Evolutionary conservation across 1,284 basidiomycete species (phyloP), one percentile per base, ranked within the genome.

Genomic region (Cryptococcus depauperatus): DNA sequence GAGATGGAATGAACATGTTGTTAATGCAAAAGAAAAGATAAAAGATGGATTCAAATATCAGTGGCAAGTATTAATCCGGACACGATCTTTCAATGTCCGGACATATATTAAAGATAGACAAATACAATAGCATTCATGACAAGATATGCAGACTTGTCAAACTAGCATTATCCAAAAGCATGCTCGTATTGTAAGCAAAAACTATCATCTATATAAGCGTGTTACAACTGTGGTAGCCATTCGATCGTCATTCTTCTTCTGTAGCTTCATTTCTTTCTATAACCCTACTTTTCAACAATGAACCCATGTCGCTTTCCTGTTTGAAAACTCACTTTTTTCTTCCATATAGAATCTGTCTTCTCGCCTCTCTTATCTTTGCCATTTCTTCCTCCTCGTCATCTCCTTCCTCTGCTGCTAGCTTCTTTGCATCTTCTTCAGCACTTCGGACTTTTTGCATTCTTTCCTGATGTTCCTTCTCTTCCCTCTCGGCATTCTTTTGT

Each of bases 1-100:
- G 35, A 43, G 55, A 33, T 11, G 58, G 58, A 40, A 62, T 56
- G 55, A 62, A 55, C 62, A 64, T 64, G 39, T 25, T 53, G 54
- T 29, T 44, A 32, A 28, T 21, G 39, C 14, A 22, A 19, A 14
- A 26, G 25, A 23, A 10, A 21, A 25, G 2, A 26, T n/a, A 26
- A 39, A 14, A 28, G 38, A 29, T 8, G 27, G 27, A 30, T n/a
- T n/a, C 14, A 21, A 21, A 18, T 9, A 30, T 30, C 29, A n/a
- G 29, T 30, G 29, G 29, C 29, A n/a, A 30, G 29, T n/a, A 30
- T 26, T 23, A 26, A 26, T 39, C 32, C 32, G 13, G 32, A 14
- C 32, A 18, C 32, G n/a, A 14, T 18, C 19, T 33, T n/a, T 33
- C 32, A 18, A 7, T 33, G 32, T n/a, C n/a, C n/a, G n/a, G n/a